Conservation (phyloP, 2,329 filamentous ascomycete genomes). For the Polytolypa hystricis region DNA sequence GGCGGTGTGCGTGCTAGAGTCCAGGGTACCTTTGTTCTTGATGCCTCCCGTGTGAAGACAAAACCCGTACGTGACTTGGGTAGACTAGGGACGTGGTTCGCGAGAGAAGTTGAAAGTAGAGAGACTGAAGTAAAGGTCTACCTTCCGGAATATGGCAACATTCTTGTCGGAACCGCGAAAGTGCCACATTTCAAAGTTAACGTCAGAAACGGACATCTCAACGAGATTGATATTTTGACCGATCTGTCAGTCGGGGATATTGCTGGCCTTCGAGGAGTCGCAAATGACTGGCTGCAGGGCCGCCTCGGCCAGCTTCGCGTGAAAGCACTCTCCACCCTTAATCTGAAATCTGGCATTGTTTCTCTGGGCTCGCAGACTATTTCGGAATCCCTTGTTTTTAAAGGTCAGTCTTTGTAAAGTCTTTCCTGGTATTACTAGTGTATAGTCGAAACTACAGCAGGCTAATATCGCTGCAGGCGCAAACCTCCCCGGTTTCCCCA, state of each 20-base stretch:
- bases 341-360: constrained; percentile 68
- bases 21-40: constrained; percentile 70
- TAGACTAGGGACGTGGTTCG: constrained; percentile 67
- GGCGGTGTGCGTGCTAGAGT: constrained; percentile 69
- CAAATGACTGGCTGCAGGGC: constrained; percentile 80
- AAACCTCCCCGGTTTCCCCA: constrained; percentile 65
- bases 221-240: constrained; percentile 65
- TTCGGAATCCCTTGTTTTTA: constrained; percentile 63
- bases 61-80: constrained; percentile 64
- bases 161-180: constrained; percentile 63
- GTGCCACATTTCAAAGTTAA: constrained; percentile 66
- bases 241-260: constrained; percentile 66
- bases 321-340: constrained; percentile 60
- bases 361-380: constrained; percentile 67
- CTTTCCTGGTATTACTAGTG: constrained; percentile 26
- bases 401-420: constrained; percentile 61
- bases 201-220: constrained; percentile 67
- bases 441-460: constrained; percentile 14
- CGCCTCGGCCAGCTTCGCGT: constrained; percentile 60
- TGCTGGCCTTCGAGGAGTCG: constrained; percentile 65
- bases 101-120: constrained; percentile 61
- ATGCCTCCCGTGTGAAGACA: constrained; percentile 63
- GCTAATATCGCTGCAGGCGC: constrained; percentile 25
- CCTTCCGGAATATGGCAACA: constrained; percentile 70
- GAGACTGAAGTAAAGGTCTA: constrained; percentile 64